Conservation (phyloP, 106 monocot genomes). For the Dendrobium catenatum region DNA sequence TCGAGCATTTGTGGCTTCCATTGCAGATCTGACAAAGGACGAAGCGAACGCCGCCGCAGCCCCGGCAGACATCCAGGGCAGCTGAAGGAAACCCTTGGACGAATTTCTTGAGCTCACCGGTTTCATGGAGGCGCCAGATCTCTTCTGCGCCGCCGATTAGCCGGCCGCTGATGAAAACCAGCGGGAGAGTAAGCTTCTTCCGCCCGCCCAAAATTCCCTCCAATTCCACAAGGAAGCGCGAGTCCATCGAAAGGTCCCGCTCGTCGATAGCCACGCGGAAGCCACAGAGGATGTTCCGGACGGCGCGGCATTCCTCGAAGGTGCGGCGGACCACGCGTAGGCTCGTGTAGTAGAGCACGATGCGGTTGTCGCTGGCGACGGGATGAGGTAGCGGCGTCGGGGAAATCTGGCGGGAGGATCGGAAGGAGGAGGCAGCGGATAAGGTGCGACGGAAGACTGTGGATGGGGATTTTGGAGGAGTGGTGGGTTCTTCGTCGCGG, state of each 20-base stretch:
- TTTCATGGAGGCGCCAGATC: constrained; percentile 8
- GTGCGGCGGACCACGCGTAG: constrained; percentile 9
- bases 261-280: constrained; percentile 13
- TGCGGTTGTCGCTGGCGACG: not conserved
- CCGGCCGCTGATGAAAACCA: constrained; percentile 6
- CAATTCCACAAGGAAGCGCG: constrained; percentile 2
- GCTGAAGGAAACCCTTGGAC: not conserved
- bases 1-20: constrained; percentile 3
- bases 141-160: constrained; percentile 1
- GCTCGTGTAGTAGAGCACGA: constrained; percentile 11
- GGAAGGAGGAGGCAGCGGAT: constrained; percentile 10
- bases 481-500: not conserved
- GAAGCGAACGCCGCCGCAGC: constrained; percentile 4
- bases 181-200: not conserved
- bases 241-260: constrained; percentile 9
- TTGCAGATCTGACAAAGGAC: constrained; percentile 2
- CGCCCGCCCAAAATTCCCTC: not conserved
- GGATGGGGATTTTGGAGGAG: not conserved
- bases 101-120: constrained; percentile 11
- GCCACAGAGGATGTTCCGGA: constrained; percentile 8
- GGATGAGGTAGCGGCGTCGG: not conserved
- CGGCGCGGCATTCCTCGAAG: constrained; percentile 16
- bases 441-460: constrained; percentile 13
- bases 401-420: not conserved
- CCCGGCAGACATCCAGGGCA: not conserved